Percentiles rank a stretch among this genome's conserved stretches.
Evolutionary conservation across 352 stramenopile species (phyloP).

Genomic region (Pythium angustatum): DNA sequence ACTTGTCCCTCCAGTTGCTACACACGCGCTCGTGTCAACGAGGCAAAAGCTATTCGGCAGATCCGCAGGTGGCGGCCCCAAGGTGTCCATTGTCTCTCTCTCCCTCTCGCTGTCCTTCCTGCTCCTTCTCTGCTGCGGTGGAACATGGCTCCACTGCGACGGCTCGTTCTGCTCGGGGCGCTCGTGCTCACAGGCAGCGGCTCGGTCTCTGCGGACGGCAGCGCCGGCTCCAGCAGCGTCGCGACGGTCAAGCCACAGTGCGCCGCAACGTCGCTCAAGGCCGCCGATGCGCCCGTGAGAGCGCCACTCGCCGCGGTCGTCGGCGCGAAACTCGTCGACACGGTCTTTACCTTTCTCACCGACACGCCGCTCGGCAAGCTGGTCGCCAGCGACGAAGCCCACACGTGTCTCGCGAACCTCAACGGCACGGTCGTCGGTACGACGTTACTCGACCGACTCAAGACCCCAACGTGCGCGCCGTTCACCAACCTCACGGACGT

Average conservation of each 20-base stretch:
- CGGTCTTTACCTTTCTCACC: conserved; percentile 29
- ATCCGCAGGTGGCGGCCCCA: not conserved
- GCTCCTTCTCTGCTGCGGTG: not conserved
- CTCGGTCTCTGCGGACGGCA: not conserved
- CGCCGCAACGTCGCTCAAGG: conserved; percentile 22
- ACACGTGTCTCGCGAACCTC: conserved; percentile 61
- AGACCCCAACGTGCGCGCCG: conserved; percentile 37
- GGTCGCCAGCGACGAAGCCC: conserved; percentile 43
- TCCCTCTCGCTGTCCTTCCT: not conserved
- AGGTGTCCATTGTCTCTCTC: not conserved
- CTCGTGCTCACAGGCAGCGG: not conserved
- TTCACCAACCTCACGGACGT: conserved; percentile 39
- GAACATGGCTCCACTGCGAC: not conserved
- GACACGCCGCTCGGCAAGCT: conserved; percentile 38
- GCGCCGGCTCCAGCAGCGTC: not conserved
- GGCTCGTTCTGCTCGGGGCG: not conserved
- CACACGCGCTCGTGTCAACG: not conserved
- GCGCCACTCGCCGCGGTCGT: conserved; percentile 24
- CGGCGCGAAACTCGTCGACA: conserved; percentile 21
- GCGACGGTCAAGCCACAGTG: conserved; percentile 20
- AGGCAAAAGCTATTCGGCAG: too few relatives aligned
- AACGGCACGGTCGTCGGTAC: conserved; percentile 49
- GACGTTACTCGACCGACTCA: conserved; percentile 35
- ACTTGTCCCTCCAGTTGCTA: not conserved
- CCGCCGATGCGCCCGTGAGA: conserved; percentile 31